These are phyloP conservation scores for Podila minutissima DNA, from an alignment of 192 early-diverging fungal genomes.

Conservation along the genomic window DNA sequence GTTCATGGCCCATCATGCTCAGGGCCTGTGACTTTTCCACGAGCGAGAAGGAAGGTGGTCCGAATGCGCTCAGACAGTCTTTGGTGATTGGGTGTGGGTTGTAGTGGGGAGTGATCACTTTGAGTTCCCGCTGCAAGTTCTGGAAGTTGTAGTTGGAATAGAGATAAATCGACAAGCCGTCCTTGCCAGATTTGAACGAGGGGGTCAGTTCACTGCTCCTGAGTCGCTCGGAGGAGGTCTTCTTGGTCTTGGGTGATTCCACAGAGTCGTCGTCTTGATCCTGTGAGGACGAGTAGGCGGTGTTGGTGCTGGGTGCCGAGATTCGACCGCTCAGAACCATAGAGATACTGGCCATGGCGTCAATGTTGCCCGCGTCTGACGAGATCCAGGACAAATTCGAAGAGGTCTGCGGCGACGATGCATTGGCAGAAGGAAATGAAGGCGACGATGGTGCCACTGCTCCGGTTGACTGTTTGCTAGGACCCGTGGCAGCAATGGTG, in stretches of 20 bases:
- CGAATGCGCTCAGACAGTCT: neutral
- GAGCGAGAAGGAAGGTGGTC: slow-evolving; percentile 17
- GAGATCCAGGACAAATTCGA: slow-evolving; percentile 7
- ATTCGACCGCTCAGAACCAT: slow-evolving; percentile 12
- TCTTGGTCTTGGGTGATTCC: neutral
- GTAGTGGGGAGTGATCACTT: slow-evolving; percentile 25
- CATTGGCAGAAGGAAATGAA: slow-evolving; percentile 11
- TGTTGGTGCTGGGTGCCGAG: slow-evolving; percentile 12
- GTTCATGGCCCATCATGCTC: slow-evolving; percentile 16
- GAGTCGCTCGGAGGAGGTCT: slow-evolving; percentile 3
- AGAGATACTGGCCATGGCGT: slow-evolving; percentile 23
- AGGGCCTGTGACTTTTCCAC: slow-evolving; percentile 20
- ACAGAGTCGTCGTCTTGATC: neutral
- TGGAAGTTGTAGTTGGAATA: slow-evolving; percentile 27
- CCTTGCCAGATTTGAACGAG: slow-evolving; percentile 8
- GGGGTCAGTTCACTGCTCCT: slow-evolving; percentile 19
- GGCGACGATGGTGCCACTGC: slow-evolving; percentile 6
- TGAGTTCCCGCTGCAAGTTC: slow-evolving; percentile 17
- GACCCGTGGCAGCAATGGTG: slow-evolving; percentile 20
- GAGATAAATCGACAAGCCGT: slow-evolving; percentile 16
- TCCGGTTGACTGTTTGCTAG: slow-evolving; percentile 11
- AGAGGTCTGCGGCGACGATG: slow-evolving; percentile 12
- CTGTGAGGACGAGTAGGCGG: neutral
- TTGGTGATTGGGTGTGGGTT: neutral
- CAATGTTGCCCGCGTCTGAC: slow-evolving; percentile 1